Base-by-base conservation (phyloP, 441 rosid species). In the Croton laevigatus region DNA sequence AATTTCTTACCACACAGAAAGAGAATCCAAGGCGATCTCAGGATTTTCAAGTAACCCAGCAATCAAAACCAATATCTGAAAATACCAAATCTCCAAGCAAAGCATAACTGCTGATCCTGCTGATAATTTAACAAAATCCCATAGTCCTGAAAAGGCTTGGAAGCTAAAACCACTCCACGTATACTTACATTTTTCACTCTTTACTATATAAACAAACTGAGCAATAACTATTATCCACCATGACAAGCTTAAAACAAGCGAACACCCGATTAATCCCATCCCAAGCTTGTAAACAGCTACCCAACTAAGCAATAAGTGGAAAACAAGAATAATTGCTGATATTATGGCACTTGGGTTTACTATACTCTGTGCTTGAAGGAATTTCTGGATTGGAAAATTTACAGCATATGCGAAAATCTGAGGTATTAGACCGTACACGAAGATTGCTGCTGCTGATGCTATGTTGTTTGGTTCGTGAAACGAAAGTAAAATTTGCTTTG, bases 61-160 rank as follows among this genome's bases (percentile, higher is more conserved):
- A 20, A 93, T 79, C 66, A 93, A 76, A 19, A 93, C 88, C 7
- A 93, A 65, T 34, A 89, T 73, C 82, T 90, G 97, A 4, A 78
- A 83, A 70, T 93, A 93, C 97, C 97, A 93, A 12, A 88, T 86
- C 75, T 92, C 98, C 57, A 92, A 71, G 82, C 96, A 92, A 16
- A 90, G 72, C 98, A 92, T 92, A 42, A 92, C 91, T 0, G 96
- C 94, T 0, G 98, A 92, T 0, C 84, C 93, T 32, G 80, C 65
- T 8, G 94, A 89, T 8, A 88, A 68, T 66, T 82, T 85, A 2
- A 86, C 62, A 57, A 93, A 90, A 14, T 85, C 86, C 88, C 88
- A 84, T 16, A 90, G 75, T 19, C 94, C 96, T 4, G 78, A 79
- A 76, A 90, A 87, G 23, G 98, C 89, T 68, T 77, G 78, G 66